A percentile compares a stretch with the other conserved stretches of the same genome.
Evolutionary conservation across 768 basidiomycete genomes (phyloP).

Genomic region (Termitomyces sp.): DNA sequence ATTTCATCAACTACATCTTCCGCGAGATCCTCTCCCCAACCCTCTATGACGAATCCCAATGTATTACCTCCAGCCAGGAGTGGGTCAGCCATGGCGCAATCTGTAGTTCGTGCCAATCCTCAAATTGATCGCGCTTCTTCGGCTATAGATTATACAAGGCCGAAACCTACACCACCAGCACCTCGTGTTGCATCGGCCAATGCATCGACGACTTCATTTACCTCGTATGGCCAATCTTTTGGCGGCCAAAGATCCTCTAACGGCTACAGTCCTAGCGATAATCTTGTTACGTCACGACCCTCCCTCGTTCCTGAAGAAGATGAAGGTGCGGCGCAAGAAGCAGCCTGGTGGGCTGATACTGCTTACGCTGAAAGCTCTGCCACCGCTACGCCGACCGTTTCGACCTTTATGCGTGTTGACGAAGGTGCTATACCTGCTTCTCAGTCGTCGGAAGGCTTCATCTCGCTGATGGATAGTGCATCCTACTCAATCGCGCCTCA

Average conservation of each 20-base stretch:
- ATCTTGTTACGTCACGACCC: slow-evolving; percentile 30
- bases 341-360: slow-evolving; percentile 65
- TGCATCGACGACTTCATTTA: slow-evolving; percentile 50
- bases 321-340: slow-evolving; percentile 36
- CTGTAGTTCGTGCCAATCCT: slow-evolving; percentile 41
- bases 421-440: slow-evolving; percentile 35
- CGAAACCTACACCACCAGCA: slow-evolving; percentile 45
- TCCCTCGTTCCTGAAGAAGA: slow-evolving; percentile 25
- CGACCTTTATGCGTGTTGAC: slow-evolving; percentile 60
- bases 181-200: slow-evolving; percentile 53
- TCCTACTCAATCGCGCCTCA: slow-evolving; percentile 37
- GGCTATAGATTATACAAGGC: slow-evolving; percentile 70
- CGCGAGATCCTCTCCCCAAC: slow-evolving; percentile 74
- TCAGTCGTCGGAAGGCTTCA: slow-evolving; percentile 58
- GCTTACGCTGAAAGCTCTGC: slow-evolving; percentile 30
- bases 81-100: slow-evolving; percentile 68
- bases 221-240: slow-evolving; percentile 30
- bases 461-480: slow-evolving; percentile 77
- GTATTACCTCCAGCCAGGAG: slow-evolving; percentile 51
- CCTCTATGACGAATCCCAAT: slow-evolving; percentile 41
- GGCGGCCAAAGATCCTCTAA: slow-evolving; percentile 34
- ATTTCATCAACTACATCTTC: slow-evolving; percentile 83
- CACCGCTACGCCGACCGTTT: slow-evolving; percentile 61
- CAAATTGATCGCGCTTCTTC: slow-evolving; percentile 74
- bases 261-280: slow-evolving; percentile 30